Percentiles rank a stretch among this genome's conserved stretches.
Conservation (phyloP, 23 red algal genomes). For the Gracilariopsis chorda region DNA sequence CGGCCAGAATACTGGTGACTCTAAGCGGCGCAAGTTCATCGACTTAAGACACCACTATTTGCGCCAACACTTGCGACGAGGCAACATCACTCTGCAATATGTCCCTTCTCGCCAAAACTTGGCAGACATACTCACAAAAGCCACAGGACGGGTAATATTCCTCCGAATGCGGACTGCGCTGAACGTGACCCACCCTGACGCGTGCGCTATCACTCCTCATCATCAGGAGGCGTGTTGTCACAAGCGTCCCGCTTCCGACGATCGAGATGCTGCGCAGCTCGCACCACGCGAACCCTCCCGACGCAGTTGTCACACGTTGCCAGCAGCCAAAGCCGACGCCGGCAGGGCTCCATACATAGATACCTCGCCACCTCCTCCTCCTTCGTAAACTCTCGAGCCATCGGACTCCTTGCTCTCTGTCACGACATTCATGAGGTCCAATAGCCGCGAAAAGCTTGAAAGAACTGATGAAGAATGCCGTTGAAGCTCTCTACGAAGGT, state of each 20-base stretch:
- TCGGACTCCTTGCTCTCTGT: no score
- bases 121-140: slow-evolving; percentile 12
- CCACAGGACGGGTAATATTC: background rate
- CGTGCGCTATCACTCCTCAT: background rate
- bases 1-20: background rate
- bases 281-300: background rate
- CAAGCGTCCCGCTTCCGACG: background rate
- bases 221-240: slow-evolving; percentile 42
- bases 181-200: background rate
- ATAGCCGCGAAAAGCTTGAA: no score
- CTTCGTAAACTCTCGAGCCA: no score
- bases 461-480: no score
- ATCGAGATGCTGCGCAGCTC: background rate
- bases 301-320: background rate
- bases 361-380: no score
- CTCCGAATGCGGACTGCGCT: background rate
- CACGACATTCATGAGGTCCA: no score
- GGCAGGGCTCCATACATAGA: no score
- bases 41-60: slow-evolving; percentile 27
- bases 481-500: no score
- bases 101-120: background rate
- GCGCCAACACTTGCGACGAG: background rate
- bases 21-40: slow-evolving; percentile 43
- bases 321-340: no score
- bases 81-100: background rate